Evolutionary conservation across 176 grass and related monocot genomes (phyloP).

Genomic region (Rhynchospora pubera): DNA sequence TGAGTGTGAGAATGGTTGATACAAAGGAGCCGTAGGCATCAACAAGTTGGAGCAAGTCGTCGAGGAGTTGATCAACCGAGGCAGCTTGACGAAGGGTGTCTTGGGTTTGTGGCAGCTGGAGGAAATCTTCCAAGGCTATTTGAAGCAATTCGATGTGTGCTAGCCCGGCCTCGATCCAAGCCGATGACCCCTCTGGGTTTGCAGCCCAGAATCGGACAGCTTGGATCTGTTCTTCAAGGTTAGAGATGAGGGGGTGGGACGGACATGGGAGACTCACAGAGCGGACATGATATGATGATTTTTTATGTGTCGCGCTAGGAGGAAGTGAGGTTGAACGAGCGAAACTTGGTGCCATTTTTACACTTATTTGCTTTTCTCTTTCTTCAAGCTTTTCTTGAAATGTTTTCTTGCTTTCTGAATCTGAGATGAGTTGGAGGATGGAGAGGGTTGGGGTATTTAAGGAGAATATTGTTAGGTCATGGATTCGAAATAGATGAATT

Average conservation of each 20-base stretch:
- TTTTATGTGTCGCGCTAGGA: neutral
- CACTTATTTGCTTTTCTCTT: neutral
- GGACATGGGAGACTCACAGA: conserved; percentile 46
- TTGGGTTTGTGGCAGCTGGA: neutral
- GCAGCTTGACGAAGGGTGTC: neutral
- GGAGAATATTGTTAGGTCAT: neutral
- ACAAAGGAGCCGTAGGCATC: conserved; percentile 12
- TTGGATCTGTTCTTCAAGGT: conserved; percentile 30
- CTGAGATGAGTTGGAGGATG: neutral
- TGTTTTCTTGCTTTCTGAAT: neutral
- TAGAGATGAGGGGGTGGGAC: conserved; percentile 39
- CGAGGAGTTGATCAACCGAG: neutral
- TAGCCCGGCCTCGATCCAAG: neutral
- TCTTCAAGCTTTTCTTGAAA: neutral
- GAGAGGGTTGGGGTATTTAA: neutral
- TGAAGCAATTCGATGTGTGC: conserved; percentile 1
- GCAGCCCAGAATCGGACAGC: conserved; percentile 18
- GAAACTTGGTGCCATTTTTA: conserved; percentile 50
- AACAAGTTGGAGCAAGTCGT: neutral
- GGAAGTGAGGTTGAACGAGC: conserved; percentile 49
- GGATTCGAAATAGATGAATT: neutral
- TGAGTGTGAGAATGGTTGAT: neutral
- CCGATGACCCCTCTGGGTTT: neutral
- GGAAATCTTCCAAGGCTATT: conserved; percentile 1
- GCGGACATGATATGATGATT: conserved; percentile 34